These are phyloP conservation scores for Tricholoma hemisulphureum DNA, from an alignment of 768 basidiomycete genomes.

Conservation along the genomic window DNA sequence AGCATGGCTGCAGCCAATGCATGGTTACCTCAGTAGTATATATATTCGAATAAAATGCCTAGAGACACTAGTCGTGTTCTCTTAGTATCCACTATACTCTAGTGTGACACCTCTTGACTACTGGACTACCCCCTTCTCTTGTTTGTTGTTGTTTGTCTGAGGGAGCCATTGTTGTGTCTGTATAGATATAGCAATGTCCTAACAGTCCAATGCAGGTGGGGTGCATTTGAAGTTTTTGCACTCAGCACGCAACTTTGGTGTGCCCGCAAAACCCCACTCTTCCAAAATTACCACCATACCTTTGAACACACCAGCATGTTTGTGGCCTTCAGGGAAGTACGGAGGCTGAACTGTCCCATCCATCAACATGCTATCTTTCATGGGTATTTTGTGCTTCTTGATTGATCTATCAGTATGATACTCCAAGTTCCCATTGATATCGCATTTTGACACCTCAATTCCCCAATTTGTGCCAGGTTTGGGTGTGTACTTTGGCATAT, in stretches of 20 bases:
- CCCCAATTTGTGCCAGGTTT: background rate
- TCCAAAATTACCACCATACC: background rate
- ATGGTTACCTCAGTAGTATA: no score
- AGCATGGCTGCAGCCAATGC: no score
- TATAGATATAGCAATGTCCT: no score
- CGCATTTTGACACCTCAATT: background rate
- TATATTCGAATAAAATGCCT: no score
- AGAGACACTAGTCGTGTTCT: no score
- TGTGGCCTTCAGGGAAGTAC: background rate
- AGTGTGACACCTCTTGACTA: no score
- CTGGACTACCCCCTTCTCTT: no score
- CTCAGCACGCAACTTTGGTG: background rate
- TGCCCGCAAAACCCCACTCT: background rate
- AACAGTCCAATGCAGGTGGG: background rate
- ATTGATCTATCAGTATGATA: background rate
- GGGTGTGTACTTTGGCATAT: background rate
- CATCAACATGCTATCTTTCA: background rate
- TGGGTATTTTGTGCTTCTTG: background rate
- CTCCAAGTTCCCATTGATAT: background rate
- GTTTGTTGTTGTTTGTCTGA: no score
- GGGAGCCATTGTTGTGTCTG: no score
- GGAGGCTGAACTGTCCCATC: background rate
- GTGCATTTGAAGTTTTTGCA: no score
- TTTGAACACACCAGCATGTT: background rate
- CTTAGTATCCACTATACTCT: no score